Evolutionary conservation across 2,329 filamentous ascomycete species (phyloP).

Genomic region (Conoideocrella luteorostrata): DNA sequence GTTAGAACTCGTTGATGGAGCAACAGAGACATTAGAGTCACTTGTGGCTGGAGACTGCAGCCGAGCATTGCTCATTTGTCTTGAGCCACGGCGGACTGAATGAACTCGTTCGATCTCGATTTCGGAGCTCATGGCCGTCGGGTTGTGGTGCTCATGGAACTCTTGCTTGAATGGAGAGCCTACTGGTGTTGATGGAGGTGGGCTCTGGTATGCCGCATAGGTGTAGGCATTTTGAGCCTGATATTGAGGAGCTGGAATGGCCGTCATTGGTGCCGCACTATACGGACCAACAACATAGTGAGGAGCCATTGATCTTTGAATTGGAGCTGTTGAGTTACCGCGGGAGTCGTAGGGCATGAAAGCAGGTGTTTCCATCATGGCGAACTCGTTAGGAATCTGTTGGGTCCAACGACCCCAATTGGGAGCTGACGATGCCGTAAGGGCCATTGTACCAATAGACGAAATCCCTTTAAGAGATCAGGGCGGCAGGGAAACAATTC

Average conservation of each 20-base stretch:
- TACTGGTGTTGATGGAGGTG: constrained; percentile 25
- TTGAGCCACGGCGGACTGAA: constrained; percentile 17
- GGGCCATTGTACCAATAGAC: constrained; percentile 33
- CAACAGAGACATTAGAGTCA: constrained; percentile 24
- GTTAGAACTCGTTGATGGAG: constrained; percentile 17
- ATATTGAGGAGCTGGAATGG: constrained; percentile 36
- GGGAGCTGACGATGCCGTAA: constrained; percentile 39
- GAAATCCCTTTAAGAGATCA: no score
- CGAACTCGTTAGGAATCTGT: constrained; percentile 41
- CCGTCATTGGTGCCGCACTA: constrained; percentile 35
- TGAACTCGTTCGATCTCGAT: constrained; percentile 18
- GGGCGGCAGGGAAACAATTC: no score
- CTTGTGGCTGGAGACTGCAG: constrained; percentile 27
- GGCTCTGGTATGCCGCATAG: constrained; percentile 37
- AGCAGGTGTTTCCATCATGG: constrained; percentile 39
- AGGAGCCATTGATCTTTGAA: constrained; percentile 38
- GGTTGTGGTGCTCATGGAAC: constrained; percentile 23
- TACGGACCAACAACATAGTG: constrained; percentile 44
- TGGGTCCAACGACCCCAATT: constrained; percentile 51
- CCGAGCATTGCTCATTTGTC: constrained; percentile 25
- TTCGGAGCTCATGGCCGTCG: constrained; percentile 15
- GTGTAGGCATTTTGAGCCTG: constrained; percentile 34
- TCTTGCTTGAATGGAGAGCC: constrained; percentile 28
- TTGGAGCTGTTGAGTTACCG: constrained; percentile 26
- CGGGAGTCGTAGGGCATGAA: constrained; percentile 46